Base-by-base conservation (phyloP, 2,329 filamentous ascomycete genomes). In the Fusarium sp. region DNA sequence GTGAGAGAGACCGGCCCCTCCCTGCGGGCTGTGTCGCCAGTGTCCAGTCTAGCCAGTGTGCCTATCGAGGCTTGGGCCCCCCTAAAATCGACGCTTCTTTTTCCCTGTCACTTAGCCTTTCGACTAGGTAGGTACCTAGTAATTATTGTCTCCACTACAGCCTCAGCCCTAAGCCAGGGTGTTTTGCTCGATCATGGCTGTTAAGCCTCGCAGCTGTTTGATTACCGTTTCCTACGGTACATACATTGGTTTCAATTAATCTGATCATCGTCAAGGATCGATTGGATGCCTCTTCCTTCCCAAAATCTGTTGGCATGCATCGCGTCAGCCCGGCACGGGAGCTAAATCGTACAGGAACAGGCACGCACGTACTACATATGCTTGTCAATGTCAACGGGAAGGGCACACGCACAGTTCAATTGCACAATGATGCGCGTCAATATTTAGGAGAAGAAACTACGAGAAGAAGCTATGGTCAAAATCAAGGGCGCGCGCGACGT, bases 261-360 rank as follows among this genome's bases (percentile, higher is more conserved):
- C 52, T 58, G 53, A 65, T 70, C 56, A 55, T 62, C 59, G 25
- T 65, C 33, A 39, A 53, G 48, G 56, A 66, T 60, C 65, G 51
- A 73, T 68, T 70, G 71, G 71, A 73, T 73, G 71, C 71, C 71
- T 73, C 71, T 73, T 64, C 41, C 44, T 51, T 54, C 20, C 15
- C 17, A 23, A 17, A 19, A n/a, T 25, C n/a, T 46, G 9, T 51
- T 52, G 41, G 55, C 66, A 37, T 61, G 51, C 67, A 66, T 60
- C 54, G 35, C 51, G 35, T 37, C 35, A 37, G 35, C 63, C 68
- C 37, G 57, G 27, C 27, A 43, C 71, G 71, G 71, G 71, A 73
- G 43, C 71, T 73, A 72, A n/a, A 58, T 58, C 39, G 57, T 41
- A 71, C 57, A 70, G 48, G 35, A 23, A 39, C 41, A 27, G 47